Evolutionary conservation across 1,139 yeast species (phyloP).

Genomic region (Eremothecium cymbalariae): DNA sequence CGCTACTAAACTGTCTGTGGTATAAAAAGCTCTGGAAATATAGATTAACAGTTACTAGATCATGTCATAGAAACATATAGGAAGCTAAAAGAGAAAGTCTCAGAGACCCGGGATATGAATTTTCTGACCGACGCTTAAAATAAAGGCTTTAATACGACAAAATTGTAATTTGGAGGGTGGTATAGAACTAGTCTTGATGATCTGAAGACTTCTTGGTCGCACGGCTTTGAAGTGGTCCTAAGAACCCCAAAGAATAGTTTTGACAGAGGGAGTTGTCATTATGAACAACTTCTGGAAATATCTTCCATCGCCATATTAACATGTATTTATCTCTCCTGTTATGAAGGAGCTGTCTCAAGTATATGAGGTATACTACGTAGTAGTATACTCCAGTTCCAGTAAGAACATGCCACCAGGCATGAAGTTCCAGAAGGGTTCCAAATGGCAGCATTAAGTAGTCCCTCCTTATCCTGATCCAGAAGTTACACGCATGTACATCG

Average conservation of each 20-base stretch:
- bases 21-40: no score
- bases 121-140: no score
- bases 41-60: no score
- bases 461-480: constrained; percentile 57
- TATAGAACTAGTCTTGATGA: no score
- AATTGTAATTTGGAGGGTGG: constrained; percentile 7
- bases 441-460: constrained; percentile 70
- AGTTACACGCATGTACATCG: constrained; percentile 73
- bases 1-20: no score
- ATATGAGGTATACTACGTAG: constrained; percentile 53
- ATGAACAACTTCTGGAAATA: constrained; percentile 39
- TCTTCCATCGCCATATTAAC: constrained; percentile 44
- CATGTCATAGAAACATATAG: no score
- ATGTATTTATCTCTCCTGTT: constrained; percentile 45
- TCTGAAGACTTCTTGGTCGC: no score
- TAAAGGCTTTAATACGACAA: constrained; percentile 6
- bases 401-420: constrained; percentile 96
- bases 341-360: constrained; percentile 53
- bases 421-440: constrained; percentile 83
- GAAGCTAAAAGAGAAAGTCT: no score
- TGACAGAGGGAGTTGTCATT: constrained; percentile 20
- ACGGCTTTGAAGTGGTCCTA: no score
- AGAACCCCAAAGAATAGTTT: constrained; percentile 22
- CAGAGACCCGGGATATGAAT: no score
- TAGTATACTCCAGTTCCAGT: constrained; percentile 79